Conservation (phyloP, 306 rosid species). For the Rosa lucieae region DNA sequence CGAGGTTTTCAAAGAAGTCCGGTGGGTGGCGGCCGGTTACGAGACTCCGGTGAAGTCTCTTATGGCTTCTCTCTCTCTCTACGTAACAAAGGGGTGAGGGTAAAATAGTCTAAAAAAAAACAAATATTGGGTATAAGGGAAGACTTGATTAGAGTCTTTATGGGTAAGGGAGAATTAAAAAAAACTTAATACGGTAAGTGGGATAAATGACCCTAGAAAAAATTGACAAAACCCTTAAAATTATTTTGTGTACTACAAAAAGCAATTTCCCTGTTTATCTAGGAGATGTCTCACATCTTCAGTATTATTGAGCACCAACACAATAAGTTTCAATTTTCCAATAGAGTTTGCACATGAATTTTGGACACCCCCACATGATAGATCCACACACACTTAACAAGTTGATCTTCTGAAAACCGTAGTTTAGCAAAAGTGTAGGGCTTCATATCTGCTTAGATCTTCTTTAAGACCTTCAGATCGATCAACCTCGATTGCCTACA, state of each 20-base stretch:
- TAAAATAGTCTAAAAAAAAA: too few species aligned
- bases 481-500: background rate
- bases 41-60: too few species aligned
- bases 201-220: too few species aligned
- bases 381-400: conserved; percentile 20
- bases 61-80: too few species aligned
- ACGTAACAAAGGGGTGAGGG: too few species aligned
- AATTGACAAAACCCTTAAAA: too few species aligned
- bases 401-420: conserved; percentile 11
- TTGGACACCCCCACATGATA: conserved; percentile 36
- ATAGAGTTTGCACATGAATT: conserved; percentile 31
- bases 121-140: too few species aligned
- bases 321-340: background rate
- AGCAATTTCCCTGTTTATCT: background rate
- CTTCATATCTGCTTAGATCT: conserved; percentile 24
- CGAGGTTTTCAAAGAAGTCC: too few species aligned
- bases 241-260: background rate
- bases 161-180: too few species aligned
- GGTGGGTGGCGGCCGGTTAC: too few species aligned
- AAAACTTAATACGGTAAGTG: too few species aligned
- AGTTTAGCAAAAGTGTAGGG: conserved; percentile 18
- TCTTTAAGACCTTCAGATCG: conserved; percentile 11
- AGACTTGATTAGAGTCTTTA: too few species aligned
- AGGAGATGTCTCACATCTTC: background rate
- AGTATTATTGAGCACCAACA: background rate